Evolutionary conservation across 1,284 basidiomycete species (phyloP), one percentile per base, ranked within the genome.

Genomic region (Pulchroboletus neoregius): DNA sequence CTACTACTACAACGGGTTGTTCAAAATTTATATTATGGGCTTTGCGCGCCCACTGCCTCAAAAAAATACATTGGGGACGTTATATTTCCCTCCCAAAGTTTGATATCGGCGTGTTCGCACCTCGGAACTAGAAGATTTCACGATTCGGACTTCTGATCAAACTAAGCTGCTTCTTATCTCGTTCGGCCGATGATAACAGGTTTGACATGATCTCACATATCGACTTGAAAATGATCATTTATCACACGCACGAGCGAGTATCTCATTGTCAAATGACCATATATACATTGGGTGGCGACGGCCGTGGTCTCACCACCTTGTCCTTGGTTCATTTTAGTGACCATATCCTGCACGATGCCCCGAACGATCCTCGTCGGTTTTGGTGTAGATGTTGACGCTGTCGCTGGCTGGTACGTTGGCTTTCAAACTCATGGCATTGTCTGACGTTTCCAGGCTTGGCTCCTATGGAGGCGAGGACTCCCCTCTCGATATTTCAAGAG

Each of bases 381-480:
- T 58, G 79, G 78, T 31, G 76, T 82, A 7, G 79, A 84, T 52
- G 79, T 83, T 6, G 80, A 83, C 50, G 80, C 80, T 8, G 81
- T 84, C 6, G 76, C 80, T 35, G 81, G 80, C 54, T 83, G 80
- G 79, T 78, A 56, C 44, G 68, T 1, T 11, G 27, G 20, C 18
- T 11, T 43, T 10, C 13, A 6, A 15, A 12, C n/a, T 1, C 0
- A 16, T 24, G 6, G 9, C 18, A 13, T 20, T 13, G 5, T 36
- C 47, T 46, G 36, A 58, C 37, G 1, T 34, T 13, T 7, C 18
- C 22, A 83, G 82, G 81, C 68, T 86, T 20, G 82, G 82, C 4
- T 84, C 82, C 0, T 85, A 85, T 56, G 83, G 83, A 1, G 82
- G 81, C 18, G 77, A 84, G 54, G 76, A 85, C 55, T 82, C 79